phyloP scores from a whole-genome alignment of 129 eudicot species.

The Escallonia herrerae region DNA sequence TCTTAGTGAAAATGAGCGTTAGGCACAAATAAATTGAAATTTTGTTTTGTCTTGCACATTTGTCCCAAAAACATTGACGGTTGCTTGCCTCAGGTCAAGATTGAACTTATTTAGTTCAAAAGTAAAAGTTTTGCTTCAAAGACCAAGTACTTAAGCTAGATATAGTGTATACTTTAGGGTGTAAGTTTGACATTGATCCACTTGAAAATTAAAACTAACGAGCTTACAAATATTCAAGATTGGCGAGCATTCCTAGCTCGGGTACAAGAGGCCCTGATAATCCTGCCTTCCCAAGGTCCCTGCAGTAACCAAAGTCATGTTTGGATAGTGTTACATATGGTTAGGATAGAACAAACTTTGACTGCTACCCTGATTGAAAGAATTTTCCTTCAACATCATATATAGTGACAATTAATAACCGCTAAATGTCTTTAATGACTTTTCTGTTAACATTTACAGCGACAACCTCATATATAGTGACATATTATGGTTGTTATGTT shows the following conservation, averaged over 20 bases:
- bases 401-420: no score
- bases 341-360: no score
- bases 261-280: constrained; percentile 64
- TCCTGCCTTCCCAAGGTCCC: constrained; percentile 87
- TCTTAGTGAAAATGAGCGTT: background rate
- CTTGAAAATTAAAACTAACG: background rate
- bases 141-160: background rate
- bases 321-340: no score
- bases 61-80: background rate
- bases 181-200: background rate
- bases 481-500: no score
- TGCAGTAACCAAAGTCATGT: constrained; percentile 7
- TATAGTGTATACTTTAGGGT: background rate
- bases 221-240: constrained; percentile 77
- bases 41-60: no score
- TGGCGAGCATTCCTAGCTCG: constrained; percentile 64
- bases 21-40: no score
- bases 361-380: no score
- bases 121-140: background rate
- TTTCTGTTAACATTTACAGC: no score
- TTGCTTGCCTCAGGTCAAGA: background rate
- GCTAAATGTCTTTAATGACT: no score
- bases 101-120: background rate
- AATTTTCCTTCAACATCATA: no score
- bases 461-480: no score